These are phyloP conservation scores for Globisporangium rhizosaccharum DNA, from an alignment of 352 stramenopile genomes.

Conservation along the genomic window DNA sequence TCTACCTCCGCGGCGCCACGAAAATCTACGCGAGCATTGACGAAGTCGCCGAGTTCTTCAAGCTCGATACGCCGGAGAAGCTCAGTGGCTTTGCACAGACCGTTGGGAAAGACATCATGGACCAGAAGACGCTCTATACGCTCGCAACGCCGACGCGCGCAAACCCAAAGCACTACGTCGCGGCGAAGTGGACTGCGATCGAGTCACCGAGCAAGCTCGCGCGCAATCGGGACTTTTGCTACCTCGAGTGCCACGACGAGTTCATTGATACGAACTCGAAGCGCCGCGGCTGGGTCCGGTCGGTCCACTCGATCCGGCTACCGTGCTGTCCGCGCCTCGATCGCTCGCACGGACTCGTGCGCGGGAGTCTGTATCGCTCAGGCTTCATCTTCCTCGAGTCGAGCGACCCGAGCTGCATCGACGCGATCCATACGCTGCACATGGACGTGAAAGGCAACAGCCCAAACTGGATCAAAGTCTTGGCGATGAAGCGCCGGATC, in stretches of 20 bases:
- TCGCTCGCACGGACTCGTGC: conserved; percentile 55
- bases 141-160: conserved; percentile 54
- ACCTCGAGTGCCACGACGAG: conserved; percentile 81
- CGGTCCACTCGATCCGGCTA: conserved; percentile 74
- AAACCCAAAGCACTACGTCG: conserved; percentile 83
- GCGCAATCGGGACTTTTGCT: conserved; percentile 78
- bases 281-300: conserved; percentile 69
- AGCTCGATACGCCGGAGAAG: conserved; percentile 67
- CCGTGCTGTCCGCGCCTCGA: conserved; percentile 58
- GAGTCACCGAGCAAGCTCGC: conserved; percentile 72
- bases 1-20: conserved; percentile 61
- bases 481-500: conserved; percentile 71
- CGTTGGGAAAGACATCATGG: conserved; percentile 70
- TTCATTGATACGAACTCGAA: conserved; percentile 73
- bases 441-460: conserved; percentile 77
- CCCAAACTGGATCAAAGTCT: conserved; percentile 73
- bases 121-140: conserved; percentile 72
- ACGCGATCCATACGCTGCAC: conserved; percentile 72
- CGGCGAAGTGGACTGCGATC: conserved; percentile 75
- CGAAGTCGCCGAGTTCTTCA: conserved; percentile 79
- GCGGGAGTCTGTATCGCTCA: conserved; percentile 69
- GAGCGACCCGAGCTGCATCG: conserved; percentile 34
- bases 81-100: conserved; percentile 62
- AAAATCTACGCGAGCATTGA: conserved; percentile 75
- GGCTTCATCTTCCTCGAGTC: conserved; percentile 81